phyloP scores from a whole-genome alignment of 345 rosid species.

The Clarkia xantiana region DNA sequence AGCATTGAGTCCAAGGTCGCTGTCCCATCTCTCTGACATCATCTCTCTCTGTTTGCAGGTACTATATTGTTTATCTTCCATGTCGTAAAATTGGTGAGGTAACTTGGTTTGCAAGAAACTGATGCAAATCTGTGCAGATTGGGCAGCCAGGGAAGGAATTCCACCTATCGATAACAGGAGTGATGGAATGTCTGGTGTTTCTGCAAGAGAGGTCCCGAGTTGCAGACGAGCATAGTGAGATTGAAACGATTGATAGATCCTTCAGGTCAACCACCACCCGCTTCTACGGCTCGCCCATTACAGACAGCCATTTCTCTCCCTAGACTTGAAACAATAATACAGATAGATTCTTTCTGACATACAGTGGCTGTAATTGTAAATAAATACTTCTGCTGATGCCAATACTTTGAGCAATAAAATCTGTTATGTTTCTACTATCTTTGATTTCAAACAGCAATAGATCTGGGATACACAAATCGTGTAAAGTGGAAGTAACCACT shows the following conservation, averaged over 20 bases:
- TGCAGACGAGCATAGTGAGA: constrained; percentile 25
- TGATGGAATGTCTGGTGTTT: constrained; percentile 47
- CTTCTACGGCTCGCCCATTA: constrained; percentile 53
- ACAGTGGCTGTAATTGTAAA: too few relatives aligned
- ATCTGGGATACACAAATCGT: too few relatives aligned
- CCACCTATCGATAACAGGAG: constrained; percentile 59
- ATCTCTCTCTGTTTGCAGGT: constrained; percentile 77
- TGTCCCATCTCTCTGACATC: constrained; percentile 67
- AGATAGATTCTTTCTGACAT: too few relatives aligned
- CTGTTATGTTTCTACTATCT: too few relatives aligned
- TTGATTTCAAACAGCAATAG: too few relatives aligned
- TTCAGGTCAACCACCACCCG: constrained; percentile 50
- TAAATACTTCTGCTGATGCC: too few relatives aligned
- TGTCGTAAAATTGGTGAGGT: neutral
- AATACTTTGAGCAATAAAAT: too few relatives aligned
- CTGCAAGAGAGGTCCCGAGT: constrained; percentile 47
- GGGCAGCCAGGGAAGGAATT: constrained; percentile 67
- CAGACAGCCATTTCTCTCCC: too few relatives aligned
- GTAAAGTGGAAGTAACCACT: too few relatives aligned
- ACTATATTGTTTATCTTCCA: constrained; percentile 1
- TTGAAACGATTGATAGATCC: constrained; percentile 40
- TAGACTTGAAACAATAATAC: too few relatives aligned
- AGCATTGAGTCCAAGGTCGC: constrained; percentile 34
- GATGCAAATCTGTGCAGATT: neutral
- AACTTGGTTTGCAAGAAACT: neutral